Percentiles rank a stretch among this genome's conserved stretches.
Evolutionary conservation across 257 asterid species (phyloP).

Genomic region (Lycium ferocissimum): DNA sequence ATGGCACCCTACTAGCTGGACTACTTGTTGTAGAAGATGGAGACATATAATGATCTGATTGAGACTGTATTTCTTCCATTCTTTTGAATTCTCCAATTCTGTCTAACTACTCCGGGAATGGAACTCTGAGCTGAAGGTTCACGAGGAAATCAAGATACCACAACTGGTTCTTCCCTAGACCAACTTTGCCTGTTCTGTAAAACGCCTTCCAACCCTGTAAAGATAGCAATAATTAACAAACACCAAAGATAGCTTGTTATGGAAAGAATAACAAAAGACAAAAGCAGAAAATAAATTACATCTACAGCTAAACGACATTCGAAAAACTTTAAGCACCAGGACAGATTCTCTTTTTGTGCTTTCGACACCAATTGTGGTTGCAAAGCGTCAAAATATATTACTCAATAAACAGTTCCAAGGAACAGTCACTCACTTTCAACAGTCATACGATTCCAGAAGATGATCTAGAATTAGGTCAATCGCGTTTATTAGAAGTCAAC

Average conservation of each 20-base stretch:
- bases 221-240: slow-evolving; percentile 7
- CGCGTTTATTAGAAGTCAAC: no score
- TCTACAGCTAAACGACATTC: background rate
- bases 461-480: no score
- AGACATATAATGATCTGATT: slow-evolving; percentile 85
- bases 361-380: background rate
- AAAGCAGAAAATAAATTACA: background rate
- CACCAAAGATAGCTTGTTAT: background rate
- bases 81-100: slow-evolving; percentile 7
- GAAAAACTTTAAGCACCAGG: background rate
- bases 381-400: background rate
- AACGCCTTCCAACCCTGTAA: background rate
- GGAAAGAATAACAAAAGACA: background rate
- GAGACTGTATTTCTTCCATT: slow-evolving; percentile 97
- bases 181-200: background rate
- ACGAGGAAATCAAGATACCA: background rate
- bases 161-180: background rate
- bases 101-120: no score
- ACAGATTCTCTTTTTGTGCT: background rate
- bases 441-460: no score
- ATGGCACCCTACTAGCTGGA: slow-evolving; percentile 90
- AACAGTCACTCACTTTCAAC: no score
- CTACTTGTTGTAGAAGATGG: slow-evolving; percentile 98
- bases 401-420: background rate
- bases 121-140: background rate